A percentile compares a stretch with the other conserved stretches of the same genome.
These are phyloP conservation scores for Teratosphaeria nubilosa DNA, from an alignment of 2,329 filamentous ascomycete species.

Conservation along the genomic window DNA sequence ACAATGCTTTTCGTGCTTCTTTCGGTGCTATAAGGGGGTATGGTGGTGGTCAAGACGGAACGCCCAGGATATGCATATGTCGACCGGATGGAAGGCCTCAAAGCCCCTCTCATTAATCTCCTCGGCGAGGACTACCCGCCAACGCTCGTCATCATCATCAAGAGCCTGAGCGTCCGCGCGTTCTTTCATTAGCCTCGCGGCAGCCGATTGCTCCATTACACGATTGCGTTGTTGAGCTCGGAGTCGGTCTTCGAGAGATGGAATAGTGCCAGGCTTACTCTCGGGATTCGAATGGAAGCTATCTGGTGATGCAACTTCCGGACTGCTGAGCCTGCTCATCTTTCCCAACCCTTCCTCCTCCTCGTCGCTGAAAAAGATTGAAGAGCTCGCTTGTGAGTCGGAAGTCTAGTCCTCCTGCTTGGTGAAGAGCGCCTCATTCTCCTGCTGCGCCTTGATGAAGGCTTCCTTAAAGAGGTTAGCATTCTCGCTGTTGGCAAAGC, in stretches of 20 bases:
- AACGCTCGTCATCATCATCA: background rate
- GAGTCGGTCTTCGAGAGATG: background rate
- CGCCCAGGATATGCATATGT: slow-evolving; percentile 5
- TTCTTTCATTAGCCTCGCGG: background rate
- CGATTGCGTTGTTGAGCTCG: background rate
- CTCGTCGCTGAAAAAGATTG: background rate
- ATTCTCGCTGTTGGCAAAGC: slow-evolving; percentile 95
- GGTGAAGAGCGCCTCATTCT: slow-evolving; percentile 79
- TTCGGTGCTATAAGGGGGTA: background rate
- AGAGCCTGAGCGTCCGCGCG: background rate
- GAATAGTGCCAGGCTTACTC: background rate
- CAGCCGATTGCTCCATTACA: background rate
- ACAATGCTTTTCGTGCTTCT: background rate
- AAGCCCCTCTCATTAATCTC: background rate
- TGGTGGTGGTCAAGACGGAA: slow-evolving; percentile 5
- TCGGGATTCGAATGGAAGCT: background rate
- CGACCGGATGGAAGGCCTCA: background rate
- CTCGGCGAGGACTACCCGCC: background rate
- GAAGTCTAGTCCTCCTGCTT: slow-evolving; percentile 14
- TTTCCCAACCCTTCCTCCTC: background rate
- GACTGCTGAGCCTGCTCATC: background rate
- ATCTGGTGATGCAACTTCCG: background rate
- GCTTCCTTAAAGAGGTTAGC: slow-evolving; percentile 96
- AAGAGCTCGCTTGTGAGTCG: background rate
- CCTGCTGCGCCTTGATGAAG: slow-evolving; percentile 92